A percentile compares a stretch with the other conserved stretches of the same genome.
phyloP scores from a whole-genome alignment of 352 stramenopile species.

The Pythium vanterpoolii region DNA sequence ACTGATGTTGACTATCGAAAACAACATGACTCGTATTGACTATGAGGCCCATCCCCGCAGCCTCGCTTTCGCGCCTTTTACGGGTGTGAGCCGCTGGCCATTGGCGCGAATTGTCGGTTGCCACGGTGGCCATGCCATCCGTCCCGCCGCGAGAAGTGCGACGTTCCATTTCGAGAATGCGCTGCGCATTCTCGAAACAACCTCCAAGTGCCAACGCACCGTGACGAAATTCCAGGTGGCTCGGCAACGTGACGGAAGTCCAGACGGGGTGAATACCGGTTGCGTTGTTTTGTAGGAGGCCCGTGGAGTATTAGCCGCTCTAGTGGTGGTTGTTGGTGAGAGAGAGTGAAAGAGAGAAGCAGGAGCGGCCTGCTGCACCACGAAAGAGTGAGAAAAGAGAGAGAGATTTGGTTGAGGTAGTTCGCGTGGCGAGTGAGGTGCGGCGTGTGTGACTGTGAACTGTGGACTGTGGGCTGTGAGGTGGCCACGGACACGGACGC shows the following conservation, averaged over 20 bases:
- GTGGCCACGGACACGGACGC: too few relatives aligned
- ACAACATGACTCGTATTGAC: neutral
- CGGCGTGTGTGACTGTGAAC: neutral
- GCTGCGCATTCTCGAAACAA: conserved; percentile 23
- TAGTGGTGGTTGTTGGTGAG: conserved; percentile 7
- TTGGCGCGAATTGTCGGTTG: neutral
- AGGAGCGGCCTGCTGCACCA: too few relatives aligned
- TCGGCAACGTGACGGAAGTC: neutral
- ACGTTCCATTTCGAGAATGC: conserved; percentile 17
- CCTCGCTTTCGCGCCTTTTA: neutral
- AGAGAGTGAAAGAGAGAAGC: conserved; percentile 5
- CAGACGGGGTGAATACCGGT: neutral
- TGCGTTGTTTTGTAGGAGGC: neutral
- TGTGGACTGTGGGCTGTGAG: too few relatives aligned
- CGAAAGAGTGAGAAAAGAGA: conserved; percentile 5
- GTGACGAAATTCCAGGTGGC: conserved; percentile 1
- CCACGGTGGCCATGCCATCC: conserved; percentile 12
- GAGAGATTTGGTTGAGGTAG: neutral
- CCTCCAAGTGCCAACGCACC: conserved; percentile 3
- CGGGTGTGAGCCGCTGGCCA: neutral
- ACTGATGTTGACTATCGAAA: conserved; percentile 13
- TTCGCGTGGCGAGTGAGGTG: conserved; percentile 9
- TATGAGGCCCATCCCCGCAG: neutral
- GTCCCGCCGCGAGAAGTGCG: neutral
- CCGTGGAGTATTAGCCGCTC: neutral